Conservation (phyloP, 2,329 filamentous ascomycete species). For the Fusarium haematococcum region DNA sequence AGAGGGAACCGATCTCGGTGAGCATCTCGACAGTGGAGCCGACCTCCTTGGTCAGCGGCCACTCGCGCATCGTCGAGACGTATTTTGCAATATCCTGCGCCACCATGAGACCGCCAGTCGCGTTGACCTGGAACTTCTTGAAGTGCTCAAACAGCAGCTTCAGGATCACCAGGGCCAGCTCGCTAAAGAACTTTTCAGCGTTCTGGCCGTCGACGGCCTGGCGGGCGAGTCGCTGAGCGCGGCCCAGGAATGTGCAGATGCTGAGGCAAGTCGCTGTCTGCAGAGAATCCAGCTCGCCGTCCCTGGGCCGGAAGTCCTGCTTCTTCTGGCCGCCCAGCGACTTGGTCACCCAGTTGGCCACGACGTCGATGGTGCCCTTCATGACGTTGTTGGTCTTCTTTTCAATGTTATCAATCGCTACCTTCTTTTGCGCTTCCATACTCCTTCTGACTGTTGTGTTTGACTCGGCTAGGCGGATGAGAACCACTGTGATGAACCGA, state of each 20-base stretch:
- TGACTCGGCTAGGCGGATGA: conserved; percentile 88
- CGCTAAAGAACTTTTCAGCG: conserved; percentile 82
- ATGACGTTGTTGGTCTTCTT: conserved; percentile 78
- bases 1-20: conserved; percentile 93
- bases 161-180: conserved; percentile 84
- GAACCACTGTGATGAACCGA: conserved; percentile 88
- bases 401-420: conserved; percentile 82
- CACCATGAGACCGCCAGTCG: conserved; percentile 93
- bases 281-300: conserved; percentile 81
- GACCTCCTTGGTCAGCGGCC: conserved; percentile 78
- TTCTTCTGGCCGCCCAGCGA: conserved; percentile 84
- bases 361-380: conserved; percentile 71
- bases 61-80: conserved; percentile 84
- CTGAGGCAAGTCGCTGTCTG: conserved; percentile 88
- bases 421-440: conserved; percentile 85
- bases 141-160: conserved; percentile 89
- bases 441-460: conserved; percentile 91
- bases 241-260: conserved; percentile 83
- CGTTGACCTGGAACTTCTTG: conserved; percentile 92
- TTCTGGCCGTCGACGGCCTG: conserved; percentile 86
- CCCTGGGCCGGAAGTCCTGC: conserved; percentile 88
- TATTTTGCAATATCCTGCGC: conserved; percentile 97
- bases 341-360: conserved; percentile 80
- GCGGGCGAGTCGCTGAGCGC: conserved; percentile 71
- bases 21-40: conserved; percentile 83